Evolutionary conservation across 495 filamentous ascomycete species (phyloP), one percentile per base, ranked within the genome.

Genomic region (Halenospora varia): DNA sequence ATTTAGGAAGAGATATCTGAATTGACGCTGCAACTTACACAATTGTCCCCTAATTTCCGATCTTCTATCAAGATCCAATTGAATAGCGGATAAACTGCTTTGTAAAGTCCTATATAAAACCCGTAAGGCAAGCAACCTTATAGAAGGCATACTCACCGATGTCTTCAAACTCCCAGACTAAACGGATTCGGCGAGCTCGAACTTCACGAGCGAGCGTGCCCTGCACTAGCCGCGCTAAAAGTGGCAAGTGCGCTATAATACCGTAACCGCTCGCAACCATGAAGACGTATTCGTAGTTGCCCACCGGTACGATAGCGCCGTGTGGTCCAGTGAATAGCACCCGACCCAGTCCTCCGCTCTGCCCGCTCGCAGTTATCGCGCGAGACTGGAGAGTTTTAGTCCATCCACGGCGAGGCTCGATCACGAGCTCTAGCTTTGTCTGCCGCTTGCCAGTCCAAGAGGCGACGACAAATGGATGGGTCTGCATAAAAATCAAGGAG

Each of bases 401-500:
- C 45, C 65, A 63, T 2, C 69, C 66, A 55, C 29, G 19, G 15
- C 53, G 55, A 35, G 63, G 58, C 53, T 61, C 19, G 20, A 56
- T 61, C 20, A 61, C n/a, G 47, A 64, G 50, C 25, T 64, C 59
- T 35, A 64, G 22, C 11, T 23, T 51, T 26, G 53, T 53, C 51
- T 73, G 60, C 51, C 39, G 59, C 22, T 61, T 63, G 19, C 47
- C 10, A 3, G 63, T 70, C 71, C 63, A 75, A 8, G 61, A 75
- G 54, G 48, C 69, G 1, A 77, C 65, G 10, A 60, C 68, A 51
- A 76, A 77, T n/a, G 67, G 70, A 65, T 77, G 64, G 25, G 59
- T 71, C 56, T 76, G 62, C 20, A 61, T 55, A 63, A 73, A n/a
- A n/a, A n/a, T n/a, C n/a, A n/a, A 41, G 44, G 49, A 26, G 13